Evolutionary conservation across 257 asterid species (phyloP).

Genomic region (Leptodermis oblonga): DNA sequence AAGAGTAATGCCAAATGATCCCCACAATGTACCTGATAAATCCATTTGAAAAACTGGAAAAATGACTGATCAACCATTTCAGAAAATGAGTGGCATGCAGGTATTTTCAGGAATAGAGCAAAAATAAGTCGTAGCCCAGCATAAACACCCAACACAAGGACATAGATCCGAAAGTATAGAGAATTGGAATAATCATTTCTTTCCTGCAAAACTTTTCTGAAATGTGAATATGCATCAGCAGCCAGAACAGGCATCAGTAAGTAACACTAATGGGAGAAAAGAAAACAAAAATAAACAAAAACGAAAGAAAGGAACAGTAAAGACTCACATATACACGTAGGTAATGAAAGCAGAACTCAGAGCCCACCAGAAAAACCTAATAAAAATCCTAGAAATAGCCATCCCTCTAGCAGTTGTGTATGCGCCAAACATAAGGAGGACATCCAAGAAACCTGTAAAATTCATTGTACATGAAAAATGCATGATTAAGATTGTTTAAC

Average conservation of each 20-base stretch:
- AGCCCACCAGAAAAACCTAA: conserved; percentile 88
- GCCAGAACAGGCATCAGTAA: conserved; percentile 12
- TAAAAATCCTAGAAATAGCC: conserved; percentile 94
- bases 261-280: neutral
- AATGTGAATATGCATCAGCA: conserved; percentile 28
- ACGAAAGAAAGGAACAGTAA: conserved; percentile 1
- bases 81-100: conserved; percentile 77
- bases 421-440: conserved; percentile 90
- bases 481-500: neutral
- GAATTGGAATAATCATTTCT: conserved; percentile 53
- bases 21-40: conserved; percentile 63
- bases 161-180: conserved; percentile 82
- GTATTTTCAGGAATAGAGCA: conserved; percentile 72
- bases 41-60: conserved; percentile 98
- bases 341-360: conserved; percentile 63
- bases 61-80: conserved; percentile 89
- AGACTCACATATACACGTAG: conserved; percentile 78
- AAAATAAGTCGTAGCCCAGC: conserved; percentile 75
- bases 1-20: neutral
- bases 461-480: neutral
- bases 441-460: conserved; percentile 72
- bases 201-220: conserved; percentile 78
- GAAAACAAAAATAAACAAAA: too few species aligned
- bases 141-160: conserved; percentile 84
- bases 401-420: conserved; percentile 88